phyloP scores from a whole-genome alignment of 2,329 filamentous ascomycete genomes.

The Eutypella sp. region DNA sequence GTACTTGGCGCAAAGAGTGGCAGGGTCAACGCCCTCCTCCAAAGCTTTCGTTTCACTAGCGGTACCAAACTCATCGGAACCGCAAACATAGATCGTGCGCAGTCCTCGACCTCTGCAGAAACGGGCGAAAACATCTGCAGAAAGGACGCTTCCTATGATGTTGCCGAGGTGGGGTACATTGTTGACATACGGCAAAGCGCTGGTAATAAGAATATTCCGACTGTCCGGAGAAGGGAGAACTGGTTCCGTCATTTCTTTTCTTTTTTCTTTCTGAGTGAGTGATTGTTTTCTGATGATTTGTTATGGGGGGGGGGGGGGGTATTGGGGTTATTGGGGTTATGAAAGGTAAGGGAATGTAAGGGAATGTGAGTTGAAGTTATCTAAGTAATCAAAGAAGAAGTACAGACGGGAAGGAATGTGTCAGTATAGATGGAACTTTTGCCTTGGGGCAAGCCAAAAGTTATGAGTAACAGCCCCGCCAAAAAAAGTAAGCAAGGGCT shows the following conservation, averaged over 20 bases:
- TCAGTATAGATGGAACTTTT: too few species aligned
- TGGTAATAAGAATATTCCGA: conserved; percentile 50
- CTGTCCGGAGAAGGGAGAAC: background rate
- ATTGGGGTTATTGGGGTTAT: too few species aligned
- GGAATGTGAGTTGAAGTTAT: too few species aligned
- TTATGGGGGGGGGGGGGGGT: too few species aligned
- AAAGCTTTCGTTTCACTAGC: conserved; percentile 12
- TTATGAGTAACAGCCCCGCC: background rate
- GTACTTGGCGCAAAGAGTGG: conserved; percentile 13
- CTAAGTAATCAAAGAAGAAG: too few species aligned
- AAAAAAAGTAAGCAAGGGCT: too few species aligned
- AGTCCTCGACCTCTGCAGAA: conserved; percentile 11
- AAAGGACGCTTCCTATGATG: conserved; percentile 44
- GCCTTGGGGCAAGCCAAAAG: too few species aligned
- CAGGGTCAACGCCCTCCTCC: conserved; percentile 8
- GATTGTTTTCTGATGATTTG: too few species aligned
- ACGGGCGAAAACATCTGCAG: conserved; percentile 41
- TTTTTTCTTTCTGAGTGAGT: too few species aligned
- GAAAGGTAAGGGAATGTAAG: too few species aligned
- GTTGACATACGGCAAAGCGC: conserved; percentile 51
- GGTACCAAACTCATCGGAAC: conserved; percentile 12
- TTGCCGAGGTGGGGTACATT: conserved; percentile 51
- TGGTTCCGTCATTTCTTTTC: background rate
- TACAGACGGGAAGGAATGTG: too few species aligned
- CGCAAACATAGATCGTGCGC: conserved; percentile 11